phyloP scores from a whole-genome alignment of 2,329 filamentous ascomycete genomes.

The Alternaria sp. region DNA sequence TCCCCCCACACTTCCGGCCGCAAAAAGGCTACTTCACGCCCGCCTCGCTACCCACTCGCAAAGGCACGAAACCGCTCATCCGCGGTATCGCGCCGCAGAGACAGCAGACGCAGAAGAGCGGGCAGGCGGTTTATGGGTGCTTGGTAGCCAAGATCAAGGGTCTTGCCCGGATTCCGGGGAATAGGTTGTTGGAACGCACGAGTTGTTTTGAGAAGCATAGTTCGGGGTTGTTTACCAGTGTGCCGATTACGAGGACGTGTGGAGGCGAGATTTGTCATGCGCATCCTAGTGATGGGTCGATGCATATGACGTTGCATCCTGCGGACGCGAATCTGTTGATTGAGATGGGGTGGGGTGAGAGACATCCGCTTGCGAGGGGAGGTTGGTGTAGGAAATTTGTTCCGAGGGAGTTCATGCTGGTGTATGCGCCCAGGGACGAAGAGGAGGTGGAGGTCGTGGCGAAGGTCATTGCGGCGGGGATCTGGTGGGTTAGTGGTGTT shows the following conservation, averaged over 20 bases:
- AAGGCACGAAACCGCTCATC: slow-evolving; percentile 69
- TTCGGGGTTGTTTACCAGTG: slow-evolving; percentile 72
- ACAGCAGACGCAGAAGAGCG: slow-evolving; percentile 73
- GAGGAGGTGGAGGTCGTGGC: slow-evolving; percentile 71
- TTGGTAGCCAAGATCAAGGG: slow-evolving; percentile 27
- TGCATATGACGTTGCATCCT: slow-evolving; percentile 83
- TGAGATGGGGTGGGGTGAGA: slow-evolving; percentile 78
- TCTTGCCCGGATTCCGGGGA: slow-evolving; percentile 32
- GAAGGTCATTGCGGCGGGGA: slow-evolving; percentile 74
- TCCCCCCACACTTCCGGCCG: slow-evolving; percentile 61
- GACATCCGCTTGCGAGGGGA: slow-evolving; percentile 69
- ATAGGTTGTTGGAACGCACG: slow-evolving; percentile 58
- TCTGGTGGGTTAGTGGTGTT: slow-evolving; percentile 67
- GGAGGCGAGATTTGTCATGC: slow-evolving; percentile 84
- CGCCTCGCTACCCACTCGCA: slow-evolving; percentile 63
- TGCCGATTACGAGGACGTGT: slow-evolving; percentile 72
- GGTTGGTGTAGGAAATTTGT: slow-evolving; percentile 72
- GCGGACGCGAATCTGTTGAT: slow-evolving; percentile 76
- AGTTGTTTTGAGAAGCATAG: slow-evolving; percentile 86
- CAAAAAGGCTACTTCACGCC: slow-evolving; percentile 63
- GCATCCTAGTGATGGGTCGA: slow-evolving; percentile 75
- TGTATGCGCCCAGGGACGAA: slow-evolving; percentile 77
- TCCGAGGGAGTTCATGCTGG: slow-evolving; percentile 76
- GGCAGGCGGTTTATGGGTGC: slow-evolving; percentile 53
- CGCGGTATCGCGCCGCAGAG: slow-evolving; percentile 82